These are phyloP conservation scores for Coemansia sp. DNA, from an alignment of 192 early-diverging fungal genomes.

Conservation along the genomic window DNA sequence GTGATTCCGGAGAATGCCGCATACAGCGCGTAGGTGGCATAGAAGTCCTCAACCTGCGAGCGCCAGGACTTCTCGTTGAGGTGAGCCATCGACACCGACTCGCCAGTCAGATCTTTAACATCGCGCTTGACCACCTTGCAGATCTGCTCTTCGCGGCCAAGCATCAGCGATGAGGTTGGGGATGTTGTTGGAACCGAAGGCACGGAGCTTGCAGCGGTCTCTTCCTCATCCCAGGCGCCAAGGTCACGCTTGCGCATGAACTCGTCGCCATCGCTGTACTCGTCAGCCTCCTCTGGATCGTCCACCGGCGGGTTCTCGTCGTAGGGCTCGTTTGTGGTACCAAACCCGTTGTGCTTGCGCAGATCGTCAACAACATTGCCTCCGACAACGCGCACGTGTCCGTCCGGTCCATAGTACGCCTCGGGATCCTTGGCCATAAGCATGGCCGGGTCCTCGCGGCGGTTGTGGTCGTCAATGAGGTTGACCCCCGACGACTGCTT, in stretches of 20 bases:
- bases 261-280: slow-evolving; percentile 51
- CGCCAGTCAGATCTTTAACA: slow-evolving; percentile 23
- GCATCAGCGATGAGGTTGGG: neutral
- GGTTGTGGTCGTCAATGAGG: slow-evolving; percentile 51
- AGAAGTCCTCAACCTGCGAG: slow-evolving; percentile 46
- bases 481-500: slow-evolving; percentile 51
- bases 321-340: slow-evolving; percentile 40
- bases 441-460: slow-evolving; percentile 52
- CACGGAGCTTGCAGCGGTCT: slow-evolving; percentile 24
- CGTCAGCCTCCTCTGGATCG: slow-evolving; percentile 49
- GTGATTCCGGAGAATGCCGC: slow-evolving; percentile 33
- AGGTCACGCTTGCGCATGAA: slow-evolving; percentile 53
- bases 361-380: slow-evolving; percentile 51
- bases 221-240: slow-evolving; percentile 20
- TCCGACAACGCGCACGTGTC: slow-evolving; percentile 43
- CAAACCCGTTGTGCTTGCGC: slow-evolving; percentile 46
- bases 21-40: slow-evolving; percentile 41
- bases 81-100: slow-evolving; percentile 36
- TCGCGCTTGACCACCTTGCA: slow-evolving; percentile 16
- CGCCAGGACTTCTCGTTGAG: slow-evolving; percentile 40
- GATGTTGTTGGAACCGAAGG: neutral
- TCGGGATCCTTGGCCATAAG: slow-evolving; percentile 51
- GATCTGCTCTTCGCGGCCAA: neutral
- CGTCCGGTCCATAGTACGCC: slow-evolving; percentile 48
- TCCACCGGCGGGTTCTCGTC: slow-evolving; percentile 53